Percentiles rank a stretch among this genome's conserved stretches.
phyloP scores from a whole-genome alignment of 2,329 filamentous ascomycete species.

The Cytospora piceicola region DNA sequence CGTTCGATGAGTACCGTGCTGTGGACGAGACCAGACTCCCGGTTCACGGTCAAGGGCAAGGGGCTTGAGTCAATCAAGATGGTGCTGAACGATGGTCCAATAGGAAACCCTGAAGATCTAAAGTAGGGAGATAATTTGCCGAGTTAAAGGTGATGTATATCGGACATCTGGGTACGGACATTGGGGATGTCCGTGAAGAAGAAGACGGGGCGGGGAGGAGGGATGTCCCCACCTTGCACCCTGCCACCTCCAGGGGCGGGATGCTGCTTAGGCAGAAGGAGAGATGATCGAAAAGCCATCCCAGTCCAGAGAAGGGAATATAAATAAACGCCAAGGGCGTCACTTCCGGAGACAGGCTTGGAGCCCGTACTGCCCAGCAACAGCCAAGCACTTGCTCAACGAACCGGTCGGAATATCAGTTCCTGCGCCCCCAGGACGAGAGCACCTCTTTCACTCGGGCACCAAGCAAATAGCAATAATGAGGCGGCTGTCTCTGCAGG shows the following conservation, averaged over 20 bases:
- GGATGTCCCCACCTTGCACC: constrained; percentile 5
- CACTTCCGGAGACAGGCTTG: background rate
- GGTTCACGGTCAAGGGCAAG: background rate
- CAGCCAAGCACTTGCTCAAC: background rate
- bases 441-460: background rate
- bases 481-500: background rate
- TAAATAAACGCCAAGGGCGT: background rate
- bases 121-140: background rate
- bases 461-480: background rate
- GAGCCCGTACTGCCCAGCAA: background rate
- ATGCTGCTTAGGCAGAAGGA: background rate
- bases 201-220: background rate
- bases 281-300: background rate
- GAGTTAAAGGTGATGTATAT: background rate
- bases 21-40: background rate
- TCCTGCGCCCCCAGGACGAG: background rate
- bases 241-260: background rate
- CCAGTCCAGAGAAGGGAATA: background rate
- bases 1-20: background rate
- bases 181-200: constrained; percentile 31
- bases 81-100: background rate
- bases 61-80: background rate
- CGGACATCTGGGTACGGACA: constrained; percentile 11
- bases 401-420: background rate
- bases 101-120: background rate